These are phyloP conservation scores for Diddensiella caesifluorescens DNA, from an alignment of 805 yeast genomes.

Conservation along the genomic window DNA sequence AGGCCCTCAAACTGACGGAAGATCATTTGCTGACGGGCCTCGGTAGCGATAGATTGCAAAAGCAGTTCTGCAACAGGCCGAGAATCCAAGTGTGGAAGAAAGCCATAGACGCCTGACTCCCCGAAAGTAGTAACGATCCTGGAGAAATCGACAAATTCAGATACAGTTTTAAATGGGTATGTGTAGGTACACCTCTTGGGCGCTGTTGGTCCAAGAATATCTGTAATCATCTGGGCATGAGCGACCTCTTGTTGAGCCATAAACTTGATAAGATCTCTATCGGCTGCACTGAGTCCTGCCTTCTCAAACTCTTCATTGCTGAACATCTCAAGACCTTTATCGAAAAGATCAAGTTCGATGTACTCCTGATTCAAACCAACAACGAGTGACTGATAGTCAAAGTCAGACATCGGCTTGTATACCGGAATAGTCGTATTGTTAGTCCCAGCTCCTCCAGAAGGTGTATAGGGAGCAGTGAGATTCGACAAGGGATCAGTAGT, in stretches of 20 bases:
- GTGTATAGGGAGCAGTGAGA: constrained; percentile 1
- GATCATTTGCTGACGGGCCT: constrained; percentile 3
- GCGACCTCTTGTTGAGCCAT: constrained; percentile 3
- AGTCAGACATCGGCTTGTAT: background rate
- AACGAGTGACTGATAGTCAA: constrained; percentile 5
- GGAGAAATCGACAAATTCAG: constrained; percentile 2
- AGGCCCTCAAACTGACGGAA: constrained; percentile 5
- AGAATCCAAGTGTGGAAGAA: constrained; percentile 3
- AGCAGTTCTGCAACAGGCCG: constrained; percentile 2
- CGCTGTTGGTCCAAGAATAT: constrained; percentile 6
- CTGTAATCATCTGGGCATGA: background rate
- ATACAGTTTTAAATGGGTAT: constrained; percentile 2
- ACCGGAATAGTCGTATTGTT: background rate
- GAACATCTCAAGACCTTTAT: constrained; percentile 1
- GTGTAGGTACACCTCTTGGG: background rate
- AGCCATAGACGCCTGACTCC: constrained; percentile 5
- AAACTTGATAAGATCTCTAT: background rate
- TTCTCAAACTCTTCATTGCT: background rate
- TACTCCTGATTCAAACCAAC: constrained; percentile 5
- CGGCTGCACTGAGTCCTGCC: background rate
- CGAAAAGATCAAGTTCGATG: constrained; percentile 1
- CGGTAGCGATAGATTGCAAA: constrained; percentile 1
- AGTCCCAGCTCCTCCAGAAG: constrained; percentile 4
- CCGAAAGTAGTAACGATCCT: background rate
- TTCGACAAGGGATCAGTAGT: constrained; percentile 6